These are phyloP conservation scores for Geotrichum ghanense DNA, from an alignment of 805 yeast species.

Conservation along the genomic window DNA sequence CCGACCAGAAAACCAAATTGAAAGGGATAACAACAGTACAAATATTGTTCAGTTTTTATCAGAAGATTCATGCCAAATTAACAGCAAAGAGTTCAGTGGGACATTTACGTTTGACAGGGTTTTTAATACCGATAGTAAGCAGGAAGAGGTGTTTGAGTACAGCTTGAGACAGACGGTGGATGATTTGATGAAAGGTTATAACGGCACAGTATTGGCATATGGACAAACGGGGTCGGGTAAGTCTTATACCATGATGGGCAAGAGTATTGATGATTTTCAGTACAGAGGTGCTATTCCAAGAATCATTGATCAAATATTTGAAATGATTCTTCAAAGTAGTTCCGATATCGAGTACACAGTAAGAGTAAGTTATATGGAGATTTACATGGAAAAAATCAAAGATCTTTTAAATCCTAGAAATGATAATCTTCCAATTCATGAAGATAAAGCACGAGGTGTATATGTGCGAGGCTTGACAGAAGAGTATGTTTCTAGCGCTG, in stretches of 20 bases:
- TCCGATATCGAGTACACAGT: conserved; percentile 41
- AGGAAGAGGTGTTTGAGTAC: conserved; percentile 46
- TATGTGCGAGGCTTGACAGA: conserved; percentile 50
- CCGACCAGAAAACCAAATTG: conserved; percentile 42
- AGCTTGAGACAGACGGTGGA: conserved; percentile 53
- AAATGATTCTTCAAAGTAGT: conserved; percentile 34
- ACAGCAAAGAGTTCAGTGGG: conserved; percentile 17
- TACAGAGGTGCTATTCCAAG: conserved; percentile 62
- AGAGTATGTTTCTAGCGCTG: conserved; percentile 29
- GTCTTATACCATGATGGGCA: conserved; percentile 67
- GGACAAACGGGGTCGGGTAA: conserved; percentile 78
- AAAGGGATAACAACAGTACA: conserved; percentile 11
- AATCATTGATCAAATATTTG: conserved; percentile 54
- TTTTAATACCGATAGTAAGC: conserved; percentile 41
- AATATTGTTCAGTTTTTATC: conserved; percentile 18
- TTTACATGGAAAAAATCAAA: conserved; percentile 54
- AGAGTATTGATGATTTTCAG: conserved; percentile 23
- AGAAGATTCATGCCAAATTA: conserved; percentile 19
- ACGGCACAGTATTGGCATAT: conserved; percentile 66
- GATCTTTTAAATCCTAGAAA: conserved; percentile 34
- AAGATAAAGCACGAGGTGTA: conserved; percentile 49
- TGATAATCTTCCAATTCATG: conserved; percentile 35
- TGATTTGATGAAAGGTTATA: conserved; percentile 63
- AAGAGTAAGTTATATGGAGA: conserved; percentile 47
- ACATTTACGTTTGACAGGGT: conserved; percentile 55